Evolutionary conservation across 2,329 filamentous ascomycete genomes (phyloP).

Genomic region (Neopestalotiopsis sp.): DNA sequence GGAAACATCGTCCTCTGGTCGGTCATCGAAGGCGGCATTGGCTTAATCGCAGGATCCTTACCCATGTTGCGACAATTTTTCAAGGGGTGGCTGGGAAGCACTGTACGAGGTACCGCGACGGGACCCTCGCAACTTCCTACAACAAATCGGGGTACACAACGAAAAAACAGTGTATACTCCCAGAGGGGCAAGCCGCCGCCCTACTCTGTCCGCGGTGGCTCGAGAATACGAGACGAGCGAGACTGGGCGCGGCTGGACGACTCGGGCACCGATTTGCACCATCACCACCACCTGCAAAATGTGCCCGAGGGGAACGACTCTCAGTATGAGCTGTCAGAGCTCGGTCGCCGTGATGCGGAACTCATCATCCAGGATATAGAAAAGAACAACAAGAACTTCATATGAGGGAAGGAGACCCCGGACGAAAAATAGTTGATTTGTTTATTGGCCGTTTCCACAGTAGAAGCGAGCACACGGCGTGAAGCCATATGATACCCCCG

Average conservation of each 20-base stretch:
- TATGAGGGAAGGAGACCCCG: no score
- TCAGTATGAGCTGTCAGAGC: slow-evolving; percentile 10
- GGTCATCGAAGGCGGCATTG: slow-evolving; percentile 28
- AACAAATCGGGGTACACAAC: neutral
- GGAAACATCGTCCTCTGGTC: slow-evolving; percentile 30
- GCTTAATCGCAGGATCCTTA: slow-evolving; percentile 22
- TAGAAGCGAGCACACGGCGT: slow-evolving; percentile 1
- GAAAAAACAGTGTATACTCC: slow-evolving; percentile 2
- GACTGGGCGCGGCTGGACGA: slow-evolving; percentile 9
- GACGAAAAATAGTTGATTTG: neutral
- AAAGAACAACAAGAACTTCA: neutral
- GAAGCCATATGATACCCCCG: neutral
- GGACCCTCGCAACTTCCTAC: slow-evolving; percentile 5
- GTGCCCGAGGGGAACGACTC: neutral
- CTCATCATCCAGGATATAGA: neutral
- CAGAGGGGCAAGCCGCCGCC: neutral
- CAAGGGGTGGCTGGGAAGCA: slow-evolving; percentile 8
- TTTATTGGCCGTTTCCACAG: neutral
- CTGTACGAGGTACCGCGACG: neutral
- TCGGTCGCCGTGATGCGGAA: slow-evolving; percentile 4
- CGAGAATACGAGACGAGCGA: neutral
- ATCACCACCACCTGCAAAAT: slow-evolving; percentile 5
- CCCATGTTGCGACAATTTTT: slow-evolving; percentile 18
- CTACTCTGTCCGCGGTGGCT: neutral
- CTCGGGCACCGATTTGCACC: neutral